These are phyloP conservation scores for Penicillium pancosmium DNA, from an alignment of 495 filamentous ascomycete genomes.

Conservation along the genomic window DNA sequence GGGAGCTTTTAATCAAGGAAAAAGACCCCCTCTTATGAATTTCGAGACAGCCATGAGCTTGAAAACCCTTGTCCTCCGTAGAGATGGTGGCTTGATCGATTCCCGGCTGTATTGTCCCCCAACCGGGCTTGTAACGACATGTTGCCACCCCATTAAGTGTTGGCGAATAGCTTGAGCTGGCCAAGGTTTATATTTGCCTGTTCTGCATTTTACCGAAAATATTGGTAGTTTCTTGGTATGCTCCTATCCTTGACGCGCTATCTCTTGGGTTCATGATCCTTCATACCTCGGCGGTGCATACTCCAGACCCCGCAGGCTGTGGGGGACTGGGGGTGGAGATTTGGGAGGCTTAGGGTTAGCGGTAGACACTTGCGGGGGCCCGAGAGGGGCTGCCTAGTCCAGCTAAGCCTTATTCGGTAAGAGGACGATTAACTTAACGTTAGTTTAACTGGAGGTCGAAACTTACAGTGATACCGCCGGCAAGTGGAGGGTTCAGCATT, in stretches of 20 bases:
- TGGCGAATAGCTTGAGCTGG: slow-evolving; percentile 8
- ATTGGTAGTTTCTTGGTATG: slow-evolving; percentile 7
- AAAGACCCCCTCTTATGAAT: slow-evolving; percentile 7
- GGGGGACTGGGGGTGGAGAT: slow-evolving; percentile 5
- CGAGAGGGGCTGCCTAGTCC: slow-evolving; percentile 7
- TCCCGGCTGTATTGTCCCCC: slow-evolving; percentile 6
- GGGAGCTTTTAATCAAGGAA: slow-evolving; percentile 8
- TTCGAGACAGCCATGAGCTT: slow-evolving; percentile 7
- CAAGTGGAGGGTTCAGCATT: slow-evolving; percentile 10
- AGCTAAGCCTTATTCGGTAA: slow-evolving; percentile 8
- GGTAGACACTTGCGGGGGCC: slow-evolving; percentile 8
- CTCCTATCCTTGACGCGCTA: slow-evolving; percentile 5
- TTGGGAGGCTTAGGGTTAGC: slow-evolving; percentile 9
- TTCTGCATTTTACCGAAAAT: slow-evolving; percentile 9
- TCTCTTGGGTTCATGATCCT: slow-evolving; percentile 9
- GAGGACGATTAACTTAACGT: slow-evolving; percentile 7
- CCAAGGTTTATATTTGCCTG: slow-evolving; percentile 7
- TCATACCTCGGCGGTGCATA: slow-evolving; percentile 7
- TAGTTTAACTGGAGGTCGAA: slow-evolving; percentile 6
- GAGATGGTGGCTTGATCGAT: slow-evolving; percentile 8
- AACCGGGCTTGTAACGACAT: slow-evolving; percentile 9
- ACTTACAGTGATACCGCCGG: slow-evolving; percentile 8
- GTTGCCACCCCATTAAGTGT: slow-evolving; percentile 7
- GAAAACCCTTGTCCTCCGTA: slow-evolving; percentile 6
- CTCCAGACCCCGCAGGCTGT: slow-evolving; percentile 7